Conservation (phyloP, 148 eudicot genomes). For the Rhododendron mucronatum region DNA sequence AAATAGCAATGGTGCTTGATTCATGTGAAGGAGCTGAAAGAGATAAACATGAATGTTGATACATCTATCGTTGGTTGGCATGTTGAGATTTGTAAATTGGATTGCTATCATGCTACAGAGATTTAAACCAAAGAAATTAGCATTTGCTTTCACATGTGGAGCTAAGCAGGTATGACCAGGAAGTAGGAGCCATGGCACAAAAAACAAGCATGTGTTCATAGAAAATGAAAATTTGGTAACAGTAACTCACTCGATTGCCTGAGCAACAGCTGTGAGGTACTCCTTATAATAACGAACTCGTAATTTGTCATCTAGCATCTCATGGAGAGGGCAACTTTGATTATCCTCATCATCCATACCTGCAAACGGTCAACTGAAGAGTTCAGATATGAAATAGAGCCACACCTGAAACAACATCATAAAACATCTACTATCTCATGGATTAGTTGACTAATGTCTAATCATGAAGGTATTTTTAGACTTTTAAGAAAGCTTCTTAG, state of each 20-base stretch:
- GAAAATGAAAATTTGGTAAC: not conserved
- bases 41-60: not conserved
- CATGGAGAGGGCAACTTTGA: conserved; percentile 39
- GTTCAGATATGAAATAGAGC: not conserved
- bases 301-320: conserved; percentile 73
- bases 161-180: not conserved
- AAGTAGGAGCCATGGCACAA: not conserved
- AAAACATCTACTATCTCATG: not conserved
- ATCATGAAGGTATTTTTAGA: not conserved
- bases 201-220: not conserved
- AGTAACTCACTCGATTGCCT: conserved; percentile 51
- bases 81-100: not conserved
- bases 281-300: conserved; percentile 64
- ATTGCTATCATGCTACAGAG: not conserved
- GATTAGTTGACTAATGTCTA: not conserved
- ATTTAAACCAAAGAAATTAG: not conserved
- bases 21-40: not conserved
- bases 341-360: conserved; percentile 84
- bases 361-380: conserved; percentile 13
- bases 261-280: conserved; percentile 61
- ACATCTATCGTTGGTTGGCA: not conserved
- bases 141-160: not conserved
- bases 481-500: not conserved
- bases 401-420: not conserved
- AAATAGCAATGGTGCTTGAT: not conserved